Evolutionary conservation across 75 land plant species (phyloP).

Genomic region (Picea sitchensis): DNA sequence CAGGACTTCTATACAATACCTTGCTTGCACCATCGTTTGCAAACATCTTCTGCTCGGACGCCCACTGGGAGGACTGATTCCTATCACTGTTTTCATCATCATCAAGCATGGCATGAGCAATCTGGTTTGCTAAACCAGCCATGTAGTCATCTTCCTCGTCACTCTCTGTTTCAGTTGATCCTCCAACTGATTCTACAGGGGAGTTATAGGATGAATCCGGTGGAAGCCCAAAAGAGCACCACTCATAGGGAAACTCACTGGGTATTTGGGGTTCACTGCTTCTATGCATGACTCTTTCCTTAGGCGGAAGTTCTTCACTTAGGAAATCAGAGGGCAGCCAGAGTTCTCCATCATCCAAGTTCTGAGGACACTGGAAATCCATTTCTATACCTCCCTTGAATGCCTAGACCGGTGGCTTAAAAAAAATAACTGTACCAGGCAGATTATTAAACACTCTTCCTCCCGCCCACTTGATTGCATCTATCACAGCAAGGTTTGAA

Average conservation of each 20-base stretch:
- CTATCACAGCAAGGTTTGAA: slow-evolving; percentile 5
- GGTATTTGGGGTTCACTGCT: neutral
- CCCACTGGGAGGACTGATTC: neutral
- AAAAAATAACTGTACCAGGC: neutral
- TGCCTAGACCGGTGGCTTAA: neutral
- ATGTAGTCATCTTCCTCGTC: slow-evolving; percentile 63
- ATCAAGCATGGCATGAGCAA: slow-evolving; percentile 50
- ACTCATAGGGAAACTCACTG: slow-evolving; percentile 11
- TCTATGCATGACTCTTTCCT: slow-evolving; percentile 7
- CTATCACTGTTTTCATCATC: slow-evolving; percentile 12
- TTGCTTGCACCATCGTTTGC: neutral
- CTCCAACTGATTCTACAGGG: slow-evolving; percentile 37
- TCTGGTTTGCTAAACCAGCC: slow-evolving; percentile 45
- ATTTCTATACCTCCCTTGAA: neutral
- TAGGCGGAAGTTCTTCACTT: slow-evolving; percentile 22
- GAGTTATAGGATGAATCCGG: slow-evolving; percentile 12
- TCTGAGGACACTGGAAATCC: slow-evolving; percentile 13
- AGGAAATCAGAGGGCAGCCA: slow-evolving; percentile 57
- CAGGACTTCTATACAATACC: neutral
- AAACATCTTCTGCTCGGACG: neutral
- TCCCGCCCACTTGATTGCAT: slow-evolving; percentile 8
- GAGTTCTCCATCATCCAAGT: slow-evolving; percentile 41
- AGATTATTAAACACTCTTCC: slow-evolving; percentile 4
- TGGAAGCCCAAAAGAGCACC: slow-evolving; percentile 18
- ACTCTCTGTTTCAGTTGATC: slow-evolving; percentile 59